Base-by-base conservation (phyloP, 2,329 filamentous ascomycete species). In the Colletotrichum sojae region DNA sequence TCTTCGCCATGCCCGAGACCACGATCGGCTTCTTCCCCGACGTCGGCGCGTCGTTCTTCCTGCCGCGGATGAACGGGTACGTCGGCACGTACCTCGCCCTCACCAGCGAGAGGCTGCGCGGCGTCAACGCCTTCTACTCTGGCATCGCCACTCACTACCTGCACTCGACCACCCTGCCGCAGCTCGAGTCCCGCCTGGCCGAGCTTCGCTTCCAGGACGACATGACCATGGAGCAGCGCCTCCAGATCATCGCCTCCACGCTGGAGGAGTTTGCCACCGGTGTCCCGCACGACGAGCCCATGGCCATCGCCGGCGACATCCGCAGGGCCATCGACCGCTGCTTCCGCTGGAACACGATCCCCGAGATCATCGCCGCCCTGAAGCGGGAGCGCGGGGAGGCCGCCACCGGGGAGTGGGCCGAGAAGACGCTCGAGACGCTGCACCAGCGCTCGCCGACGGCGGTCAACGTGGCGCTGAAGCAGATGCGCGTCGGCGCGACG, bases 11-110 rank as follows among this genome's bases (percentile, higher is more conserved):
- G 96, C 96, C 96, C 36, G 96, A 99, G 84, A 99, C 96, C 4
- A 97, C 90, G 9, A 99, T 99, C 77, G 96, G 96, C 46, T 98
- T 98, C 86, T 99, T 99, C 86, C 96, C 97, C 6, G 97, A 99
- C 77, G 96, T 99, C 56, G 96, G 96, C 70, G 97, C 92, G 39
- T 97, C 94, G 12, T 99, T 98, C 85, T 98, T 98, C 86, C 86
- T 99, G 62, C 94, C 96, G 16, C 89, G 94, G 71, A 90, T 99
- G 86, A 90, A 97, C 75, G 96, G 96, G 57, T 85, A 90, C 68
- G 82, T 97, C 64, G 96, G 96, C 66, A 97, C 93, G 20, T 99
- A 98, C 81, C 90, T 99, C 51, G 96, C 94, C 20, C 86, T 99
- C 72, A 99, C 96, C 8, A 96, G 94, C 77, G 92, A 95, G 77